Percentiles rank a stretch among this genome's conserved stretches.
phyloP scores from a whole-genome alignment of 106 monocot species.

The Dactylorhiza incarnata region DNA sequence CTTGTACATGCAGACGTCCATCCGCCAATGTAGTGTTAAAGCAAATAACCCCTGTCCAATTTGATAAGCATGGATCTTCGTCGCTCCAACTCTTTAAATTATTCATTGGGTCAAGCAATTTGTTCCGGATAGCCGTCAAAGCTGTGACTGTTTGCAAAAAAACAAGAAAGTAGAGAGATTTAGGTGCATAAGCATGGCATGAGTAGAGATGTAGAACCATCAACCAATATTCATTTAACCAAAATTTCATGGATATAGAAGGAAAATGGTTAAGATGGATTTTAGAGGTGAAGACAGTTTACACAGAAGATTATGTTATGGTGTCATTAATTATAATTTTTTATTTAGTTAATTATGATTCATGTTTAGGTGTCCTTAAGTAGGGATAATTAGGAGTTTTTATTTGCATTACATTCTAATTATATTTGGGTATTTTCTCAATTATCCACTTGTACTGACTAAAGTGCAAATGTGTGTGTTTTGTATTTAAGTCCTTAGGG shows the following conservation, averaged over 20 bases:
- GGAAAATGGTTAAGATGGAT: neutral
- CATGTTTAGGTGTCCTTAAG: no score
- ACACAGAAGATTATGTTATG: neutral
- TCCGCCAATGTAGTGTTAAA: conserved; percentile 50
- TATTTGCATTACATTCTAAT: no score
- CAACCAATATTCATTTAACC: neutral
- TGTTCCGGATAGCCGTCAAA: conserved; percentile 35
- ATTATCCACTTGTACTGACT: no score
- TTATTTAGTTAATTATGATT: no score
- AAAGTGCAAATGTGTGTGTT: no score
- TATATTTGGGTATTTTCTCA: no score
- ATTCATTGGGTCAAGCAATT: conserved; percentile 38
- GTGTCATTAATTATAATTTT: no score
- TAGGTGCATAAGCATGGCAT: neutral
- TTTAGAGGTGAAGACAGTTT: neutral
- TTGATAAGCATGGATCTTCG: conserved; percentile 76
- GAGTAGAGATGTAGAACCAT: neutral
- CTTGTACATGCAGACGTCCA: conserved; percentile 70
- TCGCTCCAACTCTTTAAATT: conserved; percentile 44
- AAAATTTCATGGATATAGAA: neutral
- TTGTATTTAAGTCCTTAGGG: no score
- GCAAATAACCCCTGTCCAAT: conserved; percentile 73
- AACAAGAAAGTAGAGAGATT: neutral
- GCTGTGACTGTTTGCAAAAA: conserved; percentile 48
- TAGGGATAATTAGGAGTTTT: no score